phyloP scores from a whole-genome alignment of 805 yeast genomes.

The Yamadazyma paraphyllophila region DNA sequence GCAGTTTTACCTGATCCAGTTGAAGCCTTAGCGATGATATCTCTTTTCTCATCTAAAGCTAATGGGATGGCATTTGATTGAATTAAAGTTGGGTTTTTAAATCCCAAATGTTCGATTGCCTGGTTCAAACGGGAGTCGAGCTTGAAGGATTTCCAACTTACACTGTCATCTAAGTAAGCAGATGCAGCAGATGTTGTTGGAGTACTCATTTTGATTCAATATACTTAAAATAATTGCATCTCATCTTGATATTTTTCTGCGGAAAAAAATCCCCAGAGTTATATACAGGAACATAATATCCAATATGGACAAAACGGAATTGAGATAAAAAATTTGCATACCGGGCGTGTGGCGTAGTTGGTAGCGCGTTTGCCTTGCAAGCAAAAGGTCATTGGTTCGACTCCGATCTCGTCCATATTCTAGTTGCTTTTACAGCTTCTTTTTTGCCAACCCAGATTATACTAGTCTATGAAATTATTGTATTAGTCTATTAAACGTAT shows the following conservation, averaged over 20 bases:
- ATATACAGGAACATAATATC: not conserved
- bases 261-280: not conserved
- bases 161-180: slow-evolving; percentile 68
- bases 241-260: slow-evolving; percentile 9
- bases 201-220: slow-evolving; percentile 7
- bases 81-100: slow-evolving; percentile 81
- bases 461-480: not conserved
- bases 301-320: not conserved
- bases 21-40: slow-evolving; percentile 88
- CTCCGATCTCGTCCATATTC: slow-evolving; percentile 76
- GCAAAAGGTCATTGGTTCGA: slow-evolving; percentile 79
- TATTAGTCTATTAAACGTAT: not conserved
- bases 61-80: slow-evolving; percentile 91
- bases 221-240: slow-evolving; percentile 8
- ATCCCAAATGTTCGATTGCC: slow-evolving; percentile 79
- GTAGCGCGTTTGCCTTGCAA: slow-evolving; percentile 81
- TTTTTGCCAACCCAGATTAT: not conserved
- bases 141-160: slow-evolving; percentile 70
- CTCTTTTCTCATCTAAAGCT: slow-evolving; percentile 86
- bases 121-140: slow-evolving; percentile 82
- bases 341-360: slow-evolving; percentile 78
- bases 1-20: slow-evolving; percentile 97
- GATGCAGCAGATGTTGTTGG: slow-evolving; percentile 50
- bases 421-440: too few relatives aligned
- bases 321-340: not conserved